Evolutionary conservation across 2,329 filamentous ascomycete genomes (phyloP), one percentile per base, ranked within the genome.

Genomic region (Parastagonospora nodorum): DNA sequence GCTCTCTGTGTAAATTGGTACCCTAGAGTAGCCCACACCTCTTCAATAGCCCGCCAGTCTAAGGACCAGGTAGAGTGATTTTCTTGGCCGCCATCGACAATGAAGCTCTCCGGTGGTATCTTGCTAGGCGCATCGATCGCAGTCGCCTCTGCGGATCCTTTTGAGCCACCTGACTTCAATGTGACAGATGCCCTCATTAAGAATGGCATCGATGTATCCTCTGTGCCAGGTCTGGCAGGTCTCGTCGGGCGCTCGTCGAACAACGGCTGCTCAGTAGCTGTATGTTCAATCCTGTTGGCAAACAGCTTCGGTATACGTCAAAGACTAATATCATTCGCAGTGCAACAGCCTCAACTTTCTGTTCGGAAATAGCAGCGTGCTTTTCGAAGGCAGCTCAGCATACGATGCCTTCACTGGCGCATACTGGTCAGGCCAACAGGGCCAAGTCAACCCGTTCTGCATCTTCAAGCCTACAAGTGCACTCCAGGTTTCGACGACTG

Each of bases 401-500:
- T 71, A 69, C 48, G 45, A 52, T 16, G 35, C 48, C 28, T 68
- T 67, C 19, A 61, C 57, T 2, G 31, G 29, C 15, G 44, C 46
- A 8, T 70, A 64, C 42, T 68, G 67, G 66, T 59, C 66, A 8
- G 50, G 48, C 5, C 61, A 68, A 35, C 64, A 69, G 52, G 59
- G 39, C 16, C 40, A 33, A n/a, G 55, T 67, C 6, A 51, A 58
- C 11, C 68, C 64, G 0, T 58, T 53, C 7, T 70, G 68, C 42
- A 51, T 70, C 11, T 68, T 71, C 44, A 64, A 68, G 38, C 67
- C 66, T 7, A 48, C 28, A 5, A 57, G 16, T 29, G 46, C 56
- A 4, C 10, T 50, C 8, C 51, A 67, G 10, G 62, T 68, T 4
- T 58, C 63, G n/a, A 52, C 50, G 10, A 35, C 45, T 3, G 49